A percentile compares a stretch with the other conserved stretches of the same genome.
Evolutionary conservation across 2,329 filamentous ascomycete species (phyloP).

Genomic region (Metarhizium sp.): DNA sequence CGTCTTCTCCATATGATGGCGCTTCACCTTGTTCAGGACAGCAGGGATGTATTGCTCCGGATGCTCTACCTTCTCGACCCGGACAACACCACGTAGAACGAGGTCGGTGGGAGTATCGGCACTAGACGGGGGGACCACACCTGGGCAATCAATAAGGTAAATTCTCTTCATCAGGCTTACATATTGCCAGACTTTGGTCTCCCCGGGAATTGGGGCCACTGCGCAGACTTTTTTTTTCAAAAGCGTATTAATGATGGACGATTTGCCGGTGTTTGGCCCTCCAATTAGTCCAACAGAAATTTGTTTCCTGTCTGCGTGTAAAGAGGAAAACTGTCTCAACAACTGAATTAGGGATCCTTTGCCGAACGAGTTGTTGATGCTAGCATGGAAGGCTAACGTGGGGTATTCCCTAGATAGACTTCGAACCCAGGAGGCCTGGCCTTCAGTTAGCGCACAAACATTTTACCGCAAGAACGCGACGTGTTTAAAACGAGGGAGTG

Average conservation of each 20-base stretch:
- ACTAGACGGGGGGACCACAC: conserved; percentile 84
- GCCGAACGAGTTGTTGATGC: conserved; percentile 91
- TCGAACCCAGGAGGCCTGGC: conserved; percentile 85
- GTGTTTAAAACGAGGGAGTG: conserved; percentile 22
- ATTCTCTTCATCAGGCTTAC: conserved; percentile 92
- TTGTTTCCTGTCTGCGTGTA: conserved; percentile 88
- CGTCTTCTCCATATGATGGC: conserved; percentile 82
- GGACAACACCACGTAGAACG: conserved; percentile 79
- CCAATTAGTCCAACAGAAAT: conserved; percentile 82
- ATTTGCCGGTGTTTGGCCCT: conserved; percentile 85
- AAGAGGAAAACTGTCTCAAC: conserved; percentile 80
- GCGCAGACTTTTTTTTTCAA: conserved; percentile 90
- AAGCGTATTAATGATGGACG: conserved; percentile 92
- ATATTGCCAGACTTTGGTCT: conserved; percentile 98
- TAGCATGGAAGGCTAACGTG: conserved; percentile 89
- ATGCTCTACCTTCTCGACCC: conserved; percentile 93
- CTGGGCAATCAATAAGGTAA: conserved; percentile 86
- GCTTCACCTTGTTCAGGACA: conserved; percentile 70
- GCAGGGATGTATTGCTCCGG: conserved; percentile 92
- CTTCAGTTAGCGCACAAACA: conserved; percentile 6
- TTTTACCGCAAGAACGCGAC: not conserved
- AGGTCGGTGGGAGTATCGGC: conserved; percentile 81
- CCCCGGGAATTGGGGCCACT: conserved; percentile 88
- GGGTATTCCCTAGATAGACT: conserved; percentile 83
- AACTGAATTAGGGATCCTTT: conserved; percentile 91